Percentiles rank a stretch among this genome's conserved stretches.
Conservation (phyloP, 148 eudicot genomes). For the Rhododendron williamsianum region DNA sequence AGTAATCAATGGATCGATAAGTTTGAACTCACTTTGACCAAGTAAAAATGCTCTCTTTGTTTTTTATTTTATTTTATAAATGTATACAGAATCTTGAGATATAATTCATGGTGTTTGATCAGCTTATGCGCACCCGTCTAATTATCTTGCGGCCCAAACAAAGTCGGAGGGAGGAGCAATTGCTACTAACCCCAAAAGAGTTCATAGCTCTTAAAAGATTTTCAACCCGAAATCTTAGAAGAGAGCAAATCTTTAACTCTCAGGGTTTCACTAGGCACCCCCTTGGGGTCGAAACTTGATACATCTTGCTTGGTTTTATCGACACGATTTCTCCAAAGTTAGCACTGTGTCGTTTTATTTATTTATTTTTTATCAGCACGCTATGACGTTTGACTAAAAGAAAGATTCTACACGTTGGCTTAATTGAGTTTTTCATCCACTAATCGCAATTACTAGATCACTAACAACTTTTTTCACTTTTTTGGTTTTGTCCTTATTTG, state of each 20-base stretch:
- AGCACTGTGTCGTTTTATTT: not conserved
- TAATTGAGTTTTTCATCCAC: not conserved
- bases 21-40: not conserved
- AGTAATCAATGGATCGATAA: not conserved
- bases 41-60: no score
- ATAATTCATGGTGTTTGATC: no score
- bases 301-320: not conserved
- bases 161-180: no score
- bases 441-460: no score
- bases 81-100: not conserved
- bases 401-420: not conserved
- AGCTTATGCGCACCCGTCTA: not conserved
- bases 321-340: not conserved
- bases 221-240: no score
- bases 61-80: not conserved
- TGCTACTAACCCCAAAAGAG: no score
- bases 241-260: no score
- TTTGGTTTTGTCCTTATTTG: no score
- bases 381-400: not conserved
- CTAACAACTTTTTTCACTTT: no score
- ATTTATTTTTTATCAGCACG: not conserved
- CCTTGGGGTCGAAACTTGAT: not conserved
- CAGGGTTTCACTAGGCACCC: no score
- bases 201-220: no score
- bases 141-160: no score